A percentile compares a stretch with the other conserved stretches of the same genome.
phyloP scores from a whole-genome alignment of 2,329 filamentous ascomycete species.

The Neonectria coccinea region DNA sequence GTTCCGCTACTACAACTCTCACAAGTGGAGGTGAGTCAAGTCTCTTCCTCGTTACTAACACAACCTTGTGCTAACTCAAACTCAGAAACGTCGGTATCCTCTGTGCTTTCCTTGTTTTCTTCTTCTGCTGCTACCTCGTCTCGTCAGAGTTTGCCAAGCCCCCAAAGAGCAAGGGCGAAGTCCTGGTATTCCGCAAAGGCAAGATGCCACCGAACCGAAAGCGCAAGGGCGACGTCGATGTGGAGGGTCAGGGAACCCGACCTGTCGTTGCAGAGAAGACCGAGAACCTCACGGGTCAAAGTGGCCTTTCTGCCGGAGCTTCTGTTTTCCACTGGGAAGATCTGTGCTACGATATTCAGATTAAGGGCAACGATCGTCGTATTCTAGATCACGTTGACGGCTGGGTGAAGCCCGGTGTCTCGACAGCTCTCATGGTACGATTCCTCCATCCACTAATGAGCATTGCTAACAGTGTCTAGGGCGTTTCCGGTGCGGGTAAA shows the following conservation, averaged over 20 bases:
- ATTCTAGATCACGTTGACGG: constrained; percentile 80
- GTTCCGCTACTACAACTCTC: constrained; percentile 67
- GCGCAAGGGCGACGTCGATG: constrained; percentile 58
- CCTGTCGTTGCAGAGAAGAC: constrained; percentile 39
- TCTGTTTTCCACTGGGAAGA: constrained; percentile 76
- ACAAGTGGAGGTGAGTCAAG: constrained; percentile 62
- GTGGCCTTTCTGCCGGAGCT: constrained; percentile 27
- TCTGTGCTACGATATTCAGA: constrained; percentile 71
- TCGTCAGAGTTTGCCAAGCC: constrained; percentile 74
- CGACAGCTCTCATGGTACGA: constrained; percentile 78
- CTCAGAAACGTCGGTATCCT: constrained; percentile 76
- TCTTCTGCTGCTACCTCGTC: constrained; percentile 72
- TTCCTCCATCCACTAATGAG: constrained; percentile 23
- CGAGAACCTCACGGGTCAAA: not conserved
- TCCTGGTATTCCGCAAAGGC: constrained; percentile 72
- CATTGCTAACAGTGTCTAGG: constrained; percentile 46
- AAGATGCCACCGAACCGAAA: constrained; percentile 69
- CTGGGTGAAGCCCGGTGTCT: constrained; percentile 80
- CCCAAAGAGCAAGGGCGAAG: constrained; percentile 72
- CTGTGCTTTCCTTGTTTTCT: constrained; percentile 71
- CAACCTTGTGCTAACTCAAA: not conserved
- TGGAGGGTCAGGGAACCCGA: constrained; percentile 46
- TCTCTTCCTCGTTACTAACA: fast-evolving
- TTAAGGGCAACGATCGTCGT: constrained; percentile 72
- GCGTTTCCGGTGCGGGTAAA: constrained; percentile 80